These are phyloP conservation scores for Fusarium praegraminearum DNA, from an alignment of 2,329 filamentous ascomycete species.

Conservation along the genomic window DNA sequence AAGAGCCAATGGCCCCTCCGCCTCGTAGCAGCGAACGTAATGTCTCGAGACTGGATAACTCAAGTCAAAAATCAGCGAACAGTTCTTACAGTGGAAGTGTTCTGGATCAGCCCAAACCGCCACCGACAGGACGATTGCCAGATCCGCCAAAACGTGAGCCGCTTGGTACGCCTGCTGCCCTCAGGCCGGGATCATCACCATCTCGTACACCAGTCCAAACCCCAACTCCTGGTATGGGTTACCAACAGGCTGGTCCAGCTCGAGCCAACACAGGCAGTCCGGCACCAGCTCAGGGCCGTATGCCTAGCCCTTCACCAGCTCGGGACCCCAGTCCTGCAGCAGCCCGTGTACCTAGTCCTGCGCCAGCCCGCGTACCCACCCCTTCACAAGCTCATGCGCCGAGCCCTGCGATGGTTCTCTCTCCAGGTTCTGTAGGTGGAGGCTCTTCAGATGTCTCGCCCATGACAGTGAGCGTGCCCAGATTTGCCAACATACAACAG, in stretches of 20 bases:
- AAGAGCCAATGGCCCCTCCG: constrained; percentile 61
- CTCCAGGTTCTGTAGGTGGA: constrained; percentile 25
- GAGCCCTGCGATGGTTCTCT: constrained; percentile 13
- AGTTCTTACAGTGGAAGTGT: constrained; percentile 50
- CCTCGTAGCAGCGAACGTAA: constrained; percentile 65
- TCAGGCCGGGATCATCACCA: constrained; percentile 25
- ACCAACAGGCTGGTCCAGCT: constrained; percentile 4
- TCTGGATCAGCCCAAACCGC: constrained; percentile 50
- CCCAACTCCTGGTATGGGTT: background rate
- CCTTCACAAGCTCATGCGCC: constrained; percentile 11
- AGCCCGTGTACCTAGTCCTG: constrained; percentile 16
- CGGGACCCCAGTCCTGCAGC: constrained; percentile 12
- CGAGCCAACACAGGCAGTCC: constrained; percentile 1
- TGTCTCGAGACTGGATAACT: constrained; percentile 59
- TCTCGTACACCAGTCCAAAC: constrained; percentile 1
- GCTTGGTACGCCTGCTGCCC: constrained; percentile 32
- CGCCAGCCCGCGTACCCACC: constrained; percentile 8
- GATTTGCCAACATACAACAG: constrained; percentile 25
- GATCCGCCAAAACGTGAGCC: constrained; percentile 39
- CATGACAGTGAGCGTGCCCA: constrained; percentile 43
- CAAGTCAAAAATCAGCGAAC: constrained; percentile 45
- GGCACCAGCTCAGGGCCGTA: constrained; percentile 11
- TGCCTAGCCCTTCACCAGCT: constrained; percentile 3
- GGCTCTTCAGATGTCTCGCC: constrained; percentile 44
- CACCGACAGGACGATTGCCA: constrained; percentile 34